phyloP scores from a whole-genome alignment of 371 early-diverging fungal species.

The Lichtheimia hyalospora region DNA sequence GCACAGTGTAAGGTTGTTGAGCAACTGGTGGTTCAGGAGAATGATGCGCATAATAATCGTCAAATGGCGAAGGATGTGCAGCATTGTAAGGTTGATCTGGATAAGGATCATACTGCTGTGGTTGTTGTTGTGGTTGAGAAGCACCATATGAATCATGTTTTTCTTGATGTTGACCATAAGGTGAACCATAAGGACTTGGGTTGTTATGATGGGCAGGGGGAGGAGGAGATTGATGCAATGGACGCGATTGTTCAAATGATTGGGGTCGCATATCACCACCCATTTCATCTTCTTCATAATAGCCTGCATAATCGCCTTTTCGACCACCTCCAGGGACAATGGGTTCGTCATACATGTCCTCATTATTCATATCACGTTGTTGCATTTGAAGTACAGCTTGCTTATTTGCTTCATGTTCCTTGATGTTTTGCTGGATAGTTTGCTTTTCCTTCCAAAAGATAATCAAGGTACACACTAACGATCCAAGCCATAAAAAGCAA shows the following conservation, averaged over 20 bases:
- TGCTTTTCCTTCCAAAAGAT: constrained; percentile 41
- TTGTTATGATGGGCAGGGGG: neutral
- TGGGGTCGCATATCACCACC: constrained; percentile 19
- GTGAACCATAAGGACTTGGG: constrained; percentile 21
- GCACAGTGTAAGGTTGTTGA: neutral
- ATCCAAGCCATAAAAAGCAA: constrained; percentile 37
- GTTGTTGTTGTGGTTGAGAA: neutral
- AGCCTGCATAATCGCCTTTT: constrained; percentile 5
- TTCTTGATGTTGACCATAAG: constrained; percentile 13
- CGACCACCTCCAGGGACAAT: neutral
- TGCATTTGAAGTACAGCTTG: constrained; percentile 18
- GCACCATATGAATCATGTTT: constrained; percentile 4
- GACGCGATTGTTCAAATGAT: constrained; percentile 23
- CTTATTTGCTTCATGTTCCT: constrained; percentile 35
- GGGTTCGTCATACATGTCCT: neutral
- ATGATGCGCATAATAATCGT: constrained; percentile 12
- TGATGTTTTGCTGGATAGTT: constrained; percentile 33
- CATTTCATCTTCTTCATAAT: constrained; percentile 19
- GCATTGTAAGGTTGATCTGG: neutral
- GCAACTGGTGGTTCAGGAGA: constrained; percentile 3
- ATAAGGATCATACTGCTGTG: constrained; percentile 1
- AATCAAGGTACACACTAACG: constrained; percentile 27
- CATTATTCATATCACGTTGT: constrained; percentile 8
- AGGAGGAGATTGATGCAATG: constrained; percentile 14
- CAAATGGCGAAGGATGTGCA: constrained; percentile 9